Percentiles rank a stretch among this genome's conserved stretches.
phyloP scores from a whole-genome alignment of 805 yeast species.

The Diddensiella santjacobensis region DNA sequence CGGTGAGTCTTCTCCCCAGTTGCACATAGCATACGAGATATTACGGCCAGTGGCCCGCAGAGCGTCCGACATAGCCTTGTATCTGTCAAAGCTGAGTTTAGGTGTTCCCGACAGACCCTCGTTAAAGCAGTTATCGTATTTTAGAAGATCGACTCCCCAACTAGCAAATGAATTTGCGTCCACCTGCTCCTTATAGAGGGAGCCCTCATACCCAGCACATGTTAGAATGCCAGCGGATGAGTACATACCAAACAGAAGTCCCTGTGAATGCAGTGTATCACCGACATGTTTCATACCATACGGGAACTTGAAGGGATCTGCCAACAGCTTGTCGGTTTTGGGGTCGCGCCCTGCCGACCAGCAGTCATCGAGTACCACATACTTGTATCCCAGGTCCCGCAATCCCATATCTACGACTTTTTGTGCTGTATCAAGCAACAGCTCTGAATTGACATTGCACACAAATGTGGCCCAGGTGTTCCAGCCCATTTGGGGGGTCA shows the following conservation, averaged over 20 bases:
- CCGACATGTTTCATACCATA: conserved; percentile 28
- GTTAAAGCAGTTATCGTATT: conserved; percentile 35
- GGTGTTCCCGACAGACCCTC: conserved; percentile 31
- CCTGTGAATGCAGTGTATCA: conserved; percentile 28
- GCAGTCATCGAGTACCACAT: conserved; percentile 35
- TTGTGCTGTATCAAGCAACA: conserved; percentile 26
- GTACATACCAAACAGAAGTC: conserved; percentile 33
- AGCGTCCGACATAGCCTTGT: conserved; percentile 31
- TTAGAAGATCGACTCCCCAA: conserved; percentile 33
- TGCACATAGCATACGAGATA: conserved; percentile 32
- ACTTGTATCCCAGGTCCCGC: conserved; percentile 30
- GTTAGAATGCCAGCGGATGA: conserved; percentile 35
- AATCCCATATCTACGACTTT: conserved; percentile 26
- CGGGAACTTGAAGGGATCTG: conserved; percentile 30
- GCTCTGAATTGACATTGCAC: conserved; percentile 29
- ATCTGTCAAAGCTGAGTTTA: conserved; percentile 26
- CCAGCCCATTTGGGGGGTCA: conserved; percentile 33
- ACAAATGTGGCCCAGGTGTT: conserved; percentile 32
- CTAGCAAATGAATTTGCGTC: conserved; percentile 32
- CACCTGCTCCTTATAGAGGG: conserved; percentile 29
- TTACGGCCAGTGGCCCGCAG: conserved; percentile 31
- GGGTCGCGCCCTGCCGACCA: conserved; percentile 28
- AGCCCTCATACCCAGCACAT: conserved; percentile 34
- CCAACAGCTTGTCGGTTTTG: conserved; percentile 21
- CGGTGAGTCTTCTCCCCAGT: conserved; percentile 35